These are phyloP conservation scores for Amoeboaphelidium protococcarum DNA, from an alignment of 371 early-diverging fungal genomes.

Conservation along the genomic window DNA sequence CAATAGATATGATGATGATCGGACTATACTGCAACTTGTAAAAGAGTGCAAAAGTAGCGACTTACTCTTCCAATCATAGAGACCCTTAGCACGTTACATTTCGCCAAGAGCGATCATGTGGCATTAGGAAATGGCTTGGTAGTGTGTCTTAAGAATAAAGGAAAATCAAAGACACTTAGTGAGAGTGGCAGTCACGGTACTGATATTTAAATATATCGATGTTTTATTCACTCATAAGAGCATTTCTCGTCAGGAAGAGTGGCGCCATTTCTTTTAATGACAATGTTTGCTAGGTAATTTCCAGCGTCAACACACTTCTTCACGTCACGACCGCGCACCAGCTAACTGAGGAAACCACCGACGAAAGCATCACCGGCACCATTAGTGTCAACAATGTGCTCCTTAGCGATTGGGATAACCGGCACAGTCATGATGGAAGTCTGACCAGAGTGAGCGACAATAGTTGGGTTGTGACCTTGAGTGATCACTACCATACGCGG, in stretches of 20 bases:
- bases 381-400: conserved; percentile 78
- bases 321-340: conserved; percentile 34
- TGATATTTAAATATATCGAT: no score
- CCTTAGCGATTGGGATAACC: conserved; percentile 28
- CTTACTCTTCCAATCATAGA: no score
- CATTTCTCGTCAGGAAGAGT: conserved; percentile 8
- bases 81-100: no score
- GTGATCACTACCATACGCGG: conserved; percentile 74
- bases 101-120: no score
- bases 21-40: no score
- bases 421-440: conserved; percentile 26
- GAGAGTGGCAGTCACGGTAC: no score
- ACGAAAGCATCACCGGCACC: conserved; percentile 67
- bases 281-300: conserved; percentile 64
- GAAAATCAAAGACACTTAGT: no score
- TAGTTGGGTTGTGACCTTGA: conserved; percentile 50
- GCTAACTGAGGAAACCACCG: conserved; percentile 69
- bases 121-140: no score
- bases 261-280: conserved; percentile 67
- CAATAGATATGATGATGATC: no score
- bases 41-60: no score
- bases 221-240: neutral
- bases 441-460: conserved; percentile 33
- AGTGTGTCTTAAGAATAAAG: no score
- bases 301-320: conserved; percentile 51